Base-by-base conservation (phyloP, 2,329 filamentous ascomycete species). In the Knoxdaviesia capensis region DNA sequence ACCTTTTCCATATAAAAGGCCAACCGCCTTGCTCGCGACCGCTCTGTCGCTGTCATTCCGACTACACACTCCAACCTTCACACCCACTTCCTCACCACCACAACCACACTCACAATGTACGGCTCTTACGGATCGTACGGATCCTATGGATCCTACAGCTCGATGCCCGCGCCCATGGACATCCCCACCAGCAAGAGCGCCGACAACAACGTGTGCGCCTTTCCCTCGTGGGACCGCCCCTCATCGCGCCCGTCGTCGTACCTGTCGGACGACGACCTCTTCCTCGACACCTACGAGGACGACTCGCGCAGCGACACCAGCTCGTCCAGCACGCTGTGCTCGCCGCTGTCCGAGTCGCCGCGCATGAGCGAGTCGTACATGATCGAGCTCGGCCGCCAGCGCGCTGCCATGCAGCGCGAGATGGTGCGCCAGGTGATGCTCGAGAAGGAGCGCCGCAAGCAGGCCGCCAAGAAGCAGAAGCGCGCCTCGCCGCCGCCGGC, bases 201-300 rank as follows among this genome's bases (percentile, higher is more conserved):
- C 47, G 54, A 54, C 36, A 56, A 60, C 48, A 63, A 65, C 49
- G 56, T 56, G 34, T 74, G 70, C 57, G 71, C 70, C 30, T 74
- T 66, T 48, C 71, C 71, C 31, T 72, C 68, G 29, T 75, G 71
- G 71, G 69, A 70, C 30, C 64, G 69, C 44, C 62, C 70, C 36
- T 59, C 63, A 10, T 70, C 68, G 35, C 63, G 74, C 46, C 40
- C 41, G 29, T 50, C 48, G 50, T 49, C 48, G 52, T 50, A 50
- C 47, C 47, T 45, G 44, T 48, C 47, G 46, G 34, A 43, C 42
- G 48, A 48, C 49, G 46, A 52, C 49, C 44, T 46, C 20, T 44
- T 40, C 39, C 42, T 44, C 20, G 9, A 34, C 11, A 33, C 41
- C 6, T 30, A 42, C 8, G 34, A 40, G 30, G 38, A 40, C 34